Conservation (phyloP, 75 land plant genomes). For the Cunninghamia lanceolata region DNA sequence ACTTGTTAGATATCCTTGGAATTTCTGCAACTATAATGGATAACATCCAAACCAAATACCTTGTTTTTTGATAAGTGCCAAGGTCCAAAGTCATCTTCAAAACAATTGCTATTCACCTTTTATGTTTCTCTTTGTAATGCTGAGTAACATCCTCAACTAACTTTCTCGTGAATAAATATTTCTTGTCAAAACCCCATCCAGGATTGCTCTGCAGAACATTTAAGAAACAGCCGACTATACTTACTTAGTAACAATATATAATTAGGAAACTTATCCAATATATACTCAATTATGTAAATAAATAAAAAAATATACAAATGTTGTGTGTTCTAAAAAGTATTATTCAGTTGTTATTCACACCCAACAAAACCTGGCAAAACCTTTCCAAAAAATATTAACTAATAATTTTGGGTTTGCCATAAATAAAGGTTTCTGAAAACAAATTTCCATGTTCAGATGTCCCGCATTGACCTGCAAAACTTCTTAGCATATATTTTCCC, state of each 20-base stretch:
- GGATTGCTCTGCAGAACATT: constrained; percentile 56
- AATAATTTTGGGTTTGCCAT: background rate
- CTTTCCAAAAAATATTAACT: background rate
- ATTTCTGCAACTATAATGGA: background rate
- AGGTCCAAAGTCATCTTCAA: background rate
- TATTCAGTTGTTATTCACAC: background rate
- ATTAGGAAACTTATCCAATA: background rate
- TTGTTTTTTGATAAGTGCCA: too few species aligned
- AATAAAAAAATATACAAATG: background rate
- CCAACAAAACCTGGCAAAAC: background rate
- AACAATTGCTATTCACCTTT: background rate
- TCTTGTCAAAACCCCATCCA: constrained; percentile 70
- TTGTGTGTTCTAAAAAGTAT: background rate
- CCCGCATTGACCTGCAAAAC: background rate
- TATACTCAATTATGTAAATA: background rate
- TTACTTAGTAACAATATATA: background rate
- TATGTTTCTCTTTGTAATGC: constrained; percentile 27
- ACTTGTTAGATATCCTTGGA: background rate
- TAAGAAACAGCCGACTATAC: background rate
- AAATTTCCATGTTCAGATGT: background rate
- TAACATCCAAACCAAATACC: background rate
- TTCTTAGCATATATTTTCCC: background rate
- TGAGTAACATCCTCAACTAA: constrained; percentile 42
- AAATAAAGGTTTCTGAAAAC: background rate
- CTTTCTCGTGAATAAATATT: constrained; percentile 57